phyloP scores from a whole-genome alignment of 108 stramenopile genomes.

The Cyclotella kingstonii region DNA sequence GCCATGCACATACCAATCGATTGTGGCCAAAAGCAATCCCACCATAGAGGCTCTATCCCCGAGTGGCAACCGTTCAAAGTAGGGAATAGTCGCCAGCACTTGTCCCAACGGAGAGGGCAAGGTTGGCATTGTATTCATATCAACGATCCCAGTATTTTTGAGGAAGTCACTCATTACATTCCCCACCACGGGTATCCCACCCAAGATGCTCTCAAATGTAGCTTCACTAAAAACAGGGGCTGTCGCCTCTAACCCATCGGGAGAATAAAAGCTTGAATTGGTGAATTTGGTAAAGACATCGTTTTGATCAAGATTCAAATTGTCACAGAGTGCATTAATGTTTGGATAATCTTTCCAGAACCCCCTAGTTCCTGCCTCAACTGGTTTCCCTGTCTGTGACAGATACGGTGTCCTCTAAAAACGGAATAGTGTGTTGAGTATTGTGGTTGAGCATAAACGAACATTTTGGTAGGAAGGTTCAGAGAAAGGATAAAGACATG shows the following conservation, averaged over 20 bases:
- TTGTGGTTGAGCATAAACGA: background rate
- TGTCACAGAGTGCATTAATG: constrained; percentile 73
- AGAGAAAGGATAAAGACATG: background rate
- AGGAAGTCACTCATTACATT: background rate
- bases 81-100: constrained; percentile 83
- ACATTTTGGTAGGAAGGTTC: background rate
- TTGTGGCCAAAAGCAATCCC: constrained; percentile 81
- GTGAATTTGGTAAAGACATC: constrained; percentile 89
- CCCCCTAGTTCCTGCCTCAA: constrained; percentile 86
- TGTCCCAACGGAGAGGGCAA: constrained; percentile 90
- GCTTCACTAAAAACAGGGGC: constrained; percentile 83
- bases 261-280: constrained; percentile 89
- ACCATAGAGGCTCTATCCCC: constrained; percentile 86
- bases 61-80: constrained; percentile 89
- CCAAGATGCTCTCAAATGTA: constrained; percentile 42
- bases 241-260: constrained; percentile 91
- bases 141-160: background rate
- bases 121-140: constrained; percentile 50
- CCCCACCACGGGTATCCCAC: constrained; percentile 22
- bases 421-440: background rate
- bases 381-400: constrained; percentile 68
- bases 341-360: constrained; percentile 98
- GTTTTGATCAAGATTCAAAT: constrained; percentile 61
- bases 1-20: constrained; percentile 58
- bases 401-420: constrained; percentile 53